A percentile compares a stretch with the other conserved stretches of the same genome.
phyloP scores from a whole-genome alignment of 1,139 yeast species.

The Candida sp. region DNA sequence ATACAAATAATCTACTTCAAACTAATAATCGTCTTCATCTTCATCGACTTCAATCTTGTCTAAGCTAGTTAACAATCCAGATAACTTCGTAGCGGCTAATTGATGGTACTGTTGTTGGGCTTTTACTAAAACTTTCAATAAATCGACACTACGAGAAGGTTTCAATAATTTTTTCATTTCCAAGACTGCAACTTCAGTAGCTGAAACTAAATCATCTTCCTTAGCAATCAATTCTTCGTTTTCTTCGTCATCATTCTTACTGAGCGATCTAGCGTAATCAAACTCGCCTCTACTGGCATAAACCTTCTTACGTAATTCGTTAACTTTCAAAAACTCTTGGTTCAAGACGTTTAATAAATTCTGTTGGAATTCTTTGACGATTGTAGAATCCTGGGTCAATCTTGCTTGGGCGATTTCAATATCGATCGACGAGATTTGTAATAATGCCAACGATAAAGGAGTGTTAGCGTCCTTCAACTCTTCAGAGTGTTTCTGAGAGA shows the following conservation, averaged over 20 bases:
- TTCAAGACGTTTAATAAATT: conserved; percentile 50
- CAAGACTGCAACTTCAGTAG: conserved; percentile 69
- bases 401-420: conserved; percentile 59
- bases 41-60: conserved; percentile 30
- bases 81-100: conserved; percentile 34
- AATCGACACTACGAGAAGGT: conserved; percentile 60
- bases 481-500: conserved; percentile 33
- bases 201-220: conserved; percentile 76
- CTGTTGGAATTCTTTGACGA: conserved; percentile 53
- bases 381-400: conserved; percentile 61
- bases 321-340: conserved; percentile 58
- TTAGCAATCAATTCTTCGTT: conserved; percentile 56
- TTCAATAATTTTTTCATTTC: conserved; percentile 69
- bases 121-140: conserved; percentile 59
- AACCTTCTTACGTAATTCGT: conserved; percentile 61
- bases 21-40: conserved; percentile 7
- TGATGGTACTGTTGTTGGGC: conserved; percentile 72
- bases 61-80: conserved; percentile 25
- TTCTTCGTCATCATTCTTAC: conserved; percentile 34
- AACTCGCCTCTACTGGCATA: conserved; percentile 67
- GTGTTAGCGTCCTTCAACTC: conserved; percentile 42
- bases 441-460: conserved; percentile 52
- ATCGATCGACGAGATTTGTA: conserved; percentile 56
- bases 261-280: conserved; percentile 56
- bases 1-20: too few relatives aligned